phyloP scores from a whole-genome alignment of 2,329 filamentous ascomycete genomes.

The Akanthomyces dipterigenus region DNA sequence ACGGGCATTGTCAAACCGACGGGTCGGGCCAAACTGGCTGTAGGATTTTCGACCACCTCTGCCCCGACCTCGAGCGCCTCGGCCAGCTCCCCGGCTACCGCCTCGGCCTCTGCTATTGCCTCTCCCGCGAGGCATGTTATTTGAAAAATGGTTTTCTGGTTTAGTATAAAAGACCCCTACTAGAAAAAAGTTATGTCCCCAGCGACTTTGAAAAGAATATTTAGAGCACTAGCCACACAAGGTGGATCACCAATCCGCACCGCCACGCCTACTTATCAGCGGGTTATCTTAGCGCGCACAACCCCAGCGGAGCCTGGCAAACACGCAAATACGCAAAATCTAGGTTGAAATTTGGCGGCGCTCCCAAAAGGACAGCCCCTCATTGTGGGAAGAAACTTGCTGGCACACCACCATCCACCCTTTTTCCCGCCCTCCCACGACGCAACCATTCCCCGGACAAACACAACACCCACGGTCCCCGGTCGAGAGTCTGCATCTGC shows the following conservation, averaged over 20 bases:
- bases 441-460: constrained; percentile 15
- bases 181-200: constrained; percentile 24
- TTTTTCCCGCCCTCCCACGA: constrained; percentile 14
- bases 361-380: constrained; percentile 15
- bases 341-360: constrained; percentile 27
- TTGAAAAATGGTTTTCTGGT: constrained; percentile 13
- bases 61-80: constrained; percentile 23
- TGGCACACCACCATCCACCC: constrained; percentile 14
- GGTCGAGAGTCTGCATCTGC: constrained; percentile 22
- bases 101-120: constrained; percentile 28
- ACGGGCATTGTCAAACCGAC: constrained; percentile 30
- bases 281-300: constrained; percentile 51
- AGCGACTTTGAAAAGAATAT: constrained; percentile 14
- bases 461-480: background rate
- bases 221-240: constrained; percentile 25
- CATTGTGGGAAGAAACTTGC: constrained; percentile 14
- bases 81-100: constrained; percentile 21
- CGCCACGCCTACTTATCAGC: constrained; percentile 29
- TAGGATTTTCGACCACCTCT: constrained; percentile 24
- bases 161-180: background rate
- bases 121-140: constrained; percentile 31
- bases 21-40: constrained; percentile 26
- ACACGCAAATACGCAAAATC: constrained; percentile 37
- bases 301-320: constrained; percentile 37
- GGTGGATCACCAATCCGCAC: constrained; percentile 21